phyloP scores from a whole-genome alignment of 495 filamentous ascomycete genomes.

The Hypoxylon rickii region DNA sequence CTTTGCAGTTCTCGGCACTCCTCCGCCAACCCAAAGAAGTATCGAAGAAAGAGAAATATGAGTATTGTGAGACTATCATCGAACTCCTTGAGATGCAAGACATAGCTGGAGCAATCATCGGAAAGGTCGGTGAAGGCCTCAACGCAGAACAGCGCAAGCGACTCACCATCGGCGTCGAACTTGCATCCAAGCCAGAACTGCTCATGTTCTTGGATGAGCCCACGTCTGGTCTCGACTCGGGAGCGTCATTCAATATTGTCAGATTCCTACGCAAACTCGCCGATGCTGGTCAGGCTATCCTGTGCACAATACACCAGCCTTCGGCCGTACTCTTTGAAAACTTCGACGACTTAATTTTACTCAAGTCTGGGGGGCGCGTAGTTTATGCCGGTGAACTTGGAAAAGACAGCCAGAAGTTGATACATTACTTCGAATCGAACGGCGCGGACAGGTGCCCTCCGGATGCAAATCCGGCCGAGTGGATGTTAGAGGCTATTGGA shows the following conservation, averaged over 20 bases:
- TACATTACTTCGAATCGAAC: conserved; percentile 60
- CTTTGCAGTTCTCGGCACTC: conserved; percentile 70
- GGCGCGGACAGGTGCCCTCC: conserved; percentile 65
- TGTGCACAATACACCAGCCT: conserved; percentile 80
- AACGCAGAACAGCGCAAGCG: conserved; percentile 82
- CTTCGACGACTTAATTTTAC: conserved; percentile 71
- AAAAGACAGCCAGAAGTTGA: conserved; percentile 44
- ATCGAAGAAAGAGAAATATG: conserved; percentile 65
- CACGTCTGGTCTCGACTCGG: conserved; percentile 70
- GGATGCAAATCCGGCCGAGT: conserved; percentile 75
- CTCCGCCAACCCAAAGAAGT: conserved; percentile 70
- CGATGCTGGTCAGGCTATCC: conserved; percentile 68
- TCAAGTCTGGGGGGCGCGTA: conserved; percentile 67
- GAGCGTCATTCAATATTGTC: conserved; percentile 67
- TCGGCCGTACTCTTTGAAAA: conserved; percentile 70
- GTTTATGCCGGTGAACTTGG: conserved; percentile 69
- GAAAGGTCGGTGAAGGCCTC: conserved; percentile 73
- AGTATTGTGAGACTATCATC: conserved; percentile 78
- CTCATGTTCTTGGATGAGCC: conserved; percentile 78
- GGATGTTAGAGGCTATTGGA: conserved; percentile 83
- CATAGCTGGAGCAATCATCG: conserved; percentile 75
- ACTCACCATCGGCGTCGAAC: conserved; percentile 76
- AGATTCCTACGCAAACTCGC: conserved; percentile 69
- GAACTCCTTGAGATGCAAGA: conserved; percentile 75
- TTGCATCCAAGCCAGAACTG: conserved; percentile 74